Evolutionary conservation across 768 basidiomycete species (phyloP).

Genomic region (Tubosaeta brunneosetosa): DNA sequence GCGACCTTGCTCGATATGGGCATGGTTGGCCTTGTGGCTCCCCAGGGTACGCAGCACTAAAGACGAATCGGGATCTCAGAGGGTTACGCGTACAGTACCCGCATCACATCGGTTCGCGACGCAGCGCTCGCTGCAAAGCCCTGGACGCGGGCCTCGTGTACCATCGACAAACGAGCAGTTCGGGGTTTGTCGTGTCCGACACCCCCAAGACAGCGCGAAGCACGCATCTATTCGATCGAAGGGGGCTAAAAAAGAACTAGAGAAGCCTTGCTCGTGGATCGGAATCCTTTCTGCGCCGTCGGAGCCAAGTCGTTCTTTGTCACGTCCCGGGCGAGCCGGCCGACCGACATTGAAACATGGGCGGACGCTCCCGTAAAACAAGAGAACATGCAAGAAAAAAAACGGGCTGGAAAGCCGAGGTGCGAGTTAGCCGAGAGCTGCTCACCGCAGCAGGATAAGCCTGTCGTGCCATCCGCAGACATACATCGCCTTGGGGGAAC

Average conservation of each 20-base stretch:
- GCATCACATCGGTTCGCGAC: background rate
- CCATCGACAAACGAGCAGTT: background rate
- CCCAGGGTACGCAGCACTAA: background rate
- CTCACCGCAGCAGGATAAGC: background rate
- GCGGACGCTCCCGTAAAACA: background rate
- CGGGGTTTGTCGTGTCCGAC: background rate
- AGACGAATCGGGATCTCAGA: background rate
- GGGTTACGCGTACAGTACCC: background rate
- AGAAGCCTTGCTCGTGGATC: background rate
- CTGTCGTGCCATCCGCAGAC: background rate
- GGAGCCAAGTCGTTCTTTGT: conserved; percentile 1
- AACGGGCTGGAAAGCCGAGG: too few relatives aligned
- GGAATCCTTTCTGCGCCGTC: background rate
- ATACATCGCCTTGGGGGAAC: background rate
- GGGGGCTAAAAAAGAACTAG: background rate
- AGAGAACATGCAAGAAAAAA: background rate
- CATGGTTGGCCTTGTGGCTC: background rate
- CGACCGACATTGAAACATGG: background rate
- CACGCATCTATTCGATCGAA: background rate
- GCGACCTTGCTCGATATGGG: background rate
- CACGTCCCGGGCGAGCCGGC: background rate
- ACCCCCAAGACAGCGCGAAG: background rate
- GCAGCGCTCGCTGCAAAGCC: background rate
- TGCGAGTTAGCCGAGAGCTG: background rate
- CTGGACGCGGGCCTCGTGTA: background rate